Percentiles rank a stretch among this genome's conserved stretches.
Evolutionary conservation across 2,329 filamentous ascomycete species (phyloP).

Genomic region (Hypomyces perniciosus): DNA sequence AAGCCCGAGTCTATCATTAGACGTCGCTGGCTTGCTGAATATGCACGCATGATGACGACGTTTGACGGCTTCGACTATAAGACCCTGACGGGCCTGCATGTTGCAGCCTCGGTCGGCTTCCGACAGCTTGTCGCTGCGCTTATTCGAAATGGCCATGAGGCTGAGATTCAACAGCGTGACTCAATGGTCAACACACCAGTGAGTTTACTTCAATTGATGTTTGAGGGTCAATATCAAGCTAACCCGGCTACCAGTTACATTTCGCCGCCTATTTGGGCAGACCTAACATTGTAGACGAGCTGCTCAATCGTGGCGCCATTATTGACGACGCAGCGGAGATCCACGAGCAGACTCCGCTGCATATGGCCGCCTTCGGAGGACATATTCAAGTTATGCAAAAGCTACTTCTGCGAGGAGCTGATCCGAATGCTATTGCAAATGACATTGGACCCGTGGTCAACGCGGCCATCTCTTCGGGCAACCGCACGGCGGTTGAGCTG

Average conservation of each 20-base stretch:
- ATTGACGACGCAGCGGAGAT: slow-evolving; percentile 31
- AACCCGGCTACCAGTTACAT: slow-evolving; percentile 20
- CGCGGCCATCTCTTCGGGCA: slow-evolving; percentile 36
- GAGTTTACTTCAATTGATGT: too few species aligned
- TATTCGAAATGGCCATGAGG: slow-evolving; percentile 31
- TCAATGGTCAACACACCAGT: slow-evolving; percentile 29
- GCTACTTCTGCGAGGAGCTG: slow-evolving; percentile 30
- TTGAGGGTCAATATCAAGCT: too few species aligned
- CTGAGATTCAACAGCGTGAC: slow-evolving; percentile 29
- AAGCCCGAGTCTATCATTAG: slow-evolving; percentile 28
- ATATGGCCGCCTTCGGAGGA: slow-evolving; percentile 34
- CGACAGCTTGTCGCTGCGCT: slow-evolving; percentile 31
- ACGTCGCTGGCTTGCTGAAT: slow-evolving; percentile 33
- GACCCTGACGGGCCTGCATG: slow-evolving; percentile 31
- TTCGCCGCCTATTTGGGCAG: slow-evolving; percentile 26
- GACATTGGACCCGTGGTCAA: slow-evolving; percentile 32
- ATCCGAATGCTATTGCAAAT: slow-evolving; percentile 28
- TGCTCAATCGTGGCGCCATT: slow-evolving; percentile 27
- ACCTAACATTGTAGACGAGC: slow-evolving; percentile 30
- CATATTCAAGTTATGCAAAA: slow-evolving; percentile 36
- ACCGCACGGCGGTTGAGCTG: slow-evolving; percentile 33
- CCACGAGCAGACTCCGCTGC: slow-evolving; percentile 29
- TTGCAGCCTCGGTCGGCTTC: slow-evolving; percentile 34
- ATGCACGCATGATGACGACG: slow-evolving; percentile 25
- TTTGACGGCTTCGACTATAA: slow-evolving; percentile 26